Evolutionary conservation across 805 yeast species (phyloP), one percentile per base, ranked within the genome.

Genomic region (Tetrapisispora fleetii): DNA sequence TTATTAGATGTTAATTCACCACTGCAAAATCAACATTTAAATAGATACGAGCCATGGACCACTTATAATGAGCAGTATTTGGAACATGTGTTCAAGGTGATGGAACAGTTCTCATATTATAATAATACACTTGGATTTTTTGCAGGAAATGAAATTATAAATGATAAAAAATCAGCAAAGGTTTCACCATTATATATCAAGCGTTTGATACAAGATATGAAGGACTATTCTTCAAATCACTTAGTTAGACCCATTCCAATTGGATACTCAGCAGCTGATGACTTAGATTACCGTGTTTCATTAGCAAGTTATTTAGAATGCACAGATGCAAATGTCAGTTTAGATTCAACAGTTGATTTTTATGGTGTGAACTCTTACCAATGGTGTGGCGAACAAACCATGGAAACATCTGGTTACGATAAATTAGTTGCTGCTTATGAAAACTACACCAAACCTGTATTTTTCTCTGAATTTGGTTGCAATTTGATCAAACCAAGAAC

Each of bases 191-290:
- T 74, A 2, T 91, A 80, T 60, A 71, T 91, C 40, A 87, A 88
- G 58, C 89, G 86, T 0, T 74, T 90, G 28, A 72, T 88, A 5
- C 72, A 91, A 44, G 97, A 91, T 66, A 76, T 91, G 70, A 90
- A 90, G 64, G 68, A 68, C 28, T 91, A 84, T 61, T 80, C 87
- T 52, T 62, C 68, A 9, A 57, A 62, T 27, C 78, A 86, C 57
- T 66, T 80, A 3, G 75, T 79, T 1, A 74, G 99, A 48, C 58
- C 59, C 14, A 77, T 91, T 17, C 98, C 98, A 0, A 86, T 91
- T 36, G 98, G 98, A 0, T 91, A 91, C 64, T 88, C 97, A 0
- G 97, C 98, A 0, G 98, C 97, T 1, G 98, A 91, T 67, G 97
- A 90, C 59, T 73, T 90, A 51, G 67, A 73, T 46, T 90, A 78